Evolutionary conservation across 352 stramenopile species (phyloP), one percentile per base, ranked within the genome.

Genomic region (Pythium dissimile): DNA sequence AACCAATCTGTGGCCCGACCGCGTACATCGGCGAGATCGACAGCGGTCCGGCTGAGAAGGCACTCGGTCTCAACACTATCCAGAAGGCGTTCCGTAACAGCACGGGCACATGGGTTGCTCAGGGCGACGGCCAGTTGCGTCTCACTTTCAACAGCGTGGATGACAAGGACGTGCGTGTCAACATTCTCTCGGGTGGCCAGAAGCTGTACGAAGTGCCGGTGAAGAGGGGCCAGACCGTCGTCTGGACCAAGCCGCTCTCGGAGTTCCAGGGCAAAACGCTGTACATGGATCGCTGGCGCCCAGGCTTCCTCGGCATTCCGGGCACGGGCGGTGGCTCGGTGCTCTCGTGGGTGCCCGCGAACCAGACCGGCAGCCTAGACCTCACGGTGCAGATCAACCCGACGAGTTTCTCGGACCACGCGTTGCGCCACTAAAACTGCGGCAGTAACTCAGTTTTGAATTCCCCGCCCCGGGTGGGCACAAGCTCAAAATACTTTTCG

Each of bases 281-380:
- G 47, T 89, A 89, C 66, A 15, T 89, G 43, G 79, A 89, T 71
- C 76, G 80, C 15, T 90, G 77, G 80, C 77, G 80, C 16, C 63
- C 73, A 3, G 73, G 74, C 9, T 69, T 85, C 50, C 58, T 86
- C 6, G 72, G 73, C 23, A 45, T 89, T 7, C 74, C 80, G 1
- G 72, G 75, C 26, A 83, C 69, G 16, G 71, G 69, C 18, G 80
- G 80, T 31, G 80, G 80, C 12, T 88, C 80, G 28, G 50, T 88
- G 13, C 48, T 85, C 10, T 34, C 85, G 16, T 89, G 80, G 77
- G 57, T 89, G 8, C 74, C 80, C 12, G 54, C 70, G 24, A 54
- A 67, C 23, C 61, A 55, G 5, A 9, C 72, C 20, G 75, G 73
- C 7, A 62, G 80, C 44, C 56, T 88, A 16, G 62, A 77, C 6